Evolutionary conservation across 2,329 filamentous ascomycete species (phyloP).

Genomic region (Ophiobolus disseminans): DNA sequence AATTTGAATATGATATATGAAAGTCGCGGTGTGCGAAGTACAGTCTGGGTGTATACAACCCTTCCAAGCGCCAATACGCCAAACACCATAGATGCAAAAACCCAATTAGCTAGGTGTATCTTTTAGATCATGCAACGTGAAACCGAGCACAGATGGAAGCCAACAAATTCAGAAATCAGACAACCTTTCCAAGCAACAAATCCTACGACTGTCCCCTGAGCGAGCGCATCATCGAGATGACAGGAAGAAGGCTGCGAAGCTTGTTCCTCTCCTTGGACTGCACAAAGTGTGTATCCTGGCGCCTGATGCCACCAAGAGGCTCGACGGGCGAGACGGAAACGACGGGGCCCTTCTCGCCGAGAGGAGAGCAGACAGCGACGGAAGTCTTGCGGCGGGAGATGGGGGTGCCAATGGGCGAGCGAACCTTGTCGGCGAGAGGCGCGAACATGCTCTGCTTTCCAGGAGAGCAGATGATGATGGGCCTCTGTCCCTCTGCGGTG

Average conservation of each 20-base stretch:
- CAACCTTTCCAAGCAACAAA: background rate
- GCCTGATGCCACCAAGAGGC: slow-evolving; percentile 13
- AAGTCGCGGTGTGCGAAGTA: slow-evolving; percentile 9
- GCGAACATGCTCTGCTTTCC: slow-evolving; percentile 27
- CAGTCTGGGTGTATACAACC: slow-evolving; percentile 13
- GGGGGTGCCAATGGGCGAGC: slow-evolving; percentile 28
- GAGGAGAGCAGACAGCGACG: slow-evolving; percentile 23
- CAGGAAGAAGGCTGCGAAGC: slow-evolving; percentile 19
- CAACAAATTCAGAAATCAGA: background rate
- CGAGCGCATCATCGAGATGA: slow-evolving; percentile 17
- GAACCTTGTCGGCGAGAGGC: slow-evolving; percentile 26
- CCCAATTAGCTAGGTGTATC: slow-evolving; percentile 9
- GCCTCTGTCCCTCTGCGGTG: slow-evolving; percentile 19
- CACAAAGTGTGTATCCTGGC: slow-evolving; percentile 29
- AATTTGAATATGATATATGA: too few relatives aligned
- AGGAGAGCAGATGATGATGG: slow-evolving; percentile 32
- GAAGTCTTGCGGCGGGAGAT: slow-evolving; percentile 30
- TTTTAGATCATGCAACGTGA: slow-evolving; percentile 2
- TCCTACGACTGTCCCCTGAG: slow-evolving; percentile 9
- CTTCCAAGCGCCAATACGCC: background rate
- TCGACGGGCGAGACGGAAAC: slow-evolving; percentile 16
- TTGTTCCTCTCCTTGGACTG: slow-evolving; percentile 25
- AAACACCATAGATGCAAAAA: slow-evolving; percentile 14
- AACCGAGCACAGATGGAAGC: background rate
- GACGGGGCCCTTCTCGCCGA: slow-evolving; percentile 17